phyloP scores from a whole-genome alignment of 2,329 filamentous ascomycete species.

The Sporothrix curviconia region DNA sequence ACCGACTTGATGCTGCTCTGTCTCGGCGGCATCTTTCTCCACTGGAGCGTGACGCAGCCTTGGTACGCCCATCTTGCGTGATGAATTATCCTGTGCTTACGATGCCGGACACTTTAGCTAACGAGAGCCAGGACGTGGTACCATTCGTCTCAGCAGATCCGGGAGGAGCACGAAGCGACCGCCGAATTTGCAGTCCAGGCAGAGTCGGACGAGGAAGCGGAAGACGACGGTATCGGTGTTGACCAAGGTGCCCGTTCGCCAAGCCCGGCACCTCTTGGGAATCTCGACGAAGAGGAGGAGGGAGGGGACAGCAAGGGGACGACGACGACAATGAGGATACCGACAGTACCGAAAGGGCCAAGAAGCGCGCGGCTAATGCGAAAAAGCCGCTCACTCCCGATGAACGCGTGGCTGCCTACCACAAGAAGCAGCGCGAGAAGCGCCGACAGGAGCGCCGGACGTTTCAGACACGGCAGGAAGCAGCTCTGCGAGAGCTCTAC shows the following conservation, averaged over 20 bases:
- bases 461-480: conserved; percentile 19
- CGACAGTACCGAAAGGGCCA: background rate
- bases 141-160: conserved; percentile 59
- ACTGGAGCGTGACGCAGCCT: conserved; percentile 85
- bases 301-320: conserved; percentile 35
- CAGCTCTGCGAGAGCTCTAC: conserved; percentile 58
- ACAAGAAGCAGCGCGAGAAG: conserved; percentile 8
- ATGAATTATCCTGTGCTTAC: too few relatives aligned
- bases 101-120: too few relatives aligned
- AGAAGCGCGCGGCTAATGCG: background rate
- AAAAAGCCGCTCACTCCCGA: background rate
- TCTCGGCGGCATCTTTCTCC: conserved; percentile 77
- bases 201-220: conserved; percentile 26
- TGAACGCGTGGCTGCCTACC: conserved; percentile 7
- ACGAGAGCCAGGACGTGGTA: conserved; percentile 59
- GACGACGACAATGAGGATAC: conserved; percentile 26
- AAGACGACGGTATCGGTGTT: background rate
- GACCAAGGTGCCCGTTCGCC: background rate
- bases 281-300: conserved; percentile 41
- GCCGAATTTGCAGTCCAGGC: conserved; percentile 37
- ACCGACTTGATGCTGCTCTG: conserved; percentile 79
- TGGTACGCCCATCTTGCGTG: conserved; percentile 65
- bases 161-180: conserved; percentile 43
- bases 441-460: conserved; percentile 23
- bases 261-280: conserved; percentile 26